Evolutionary conservation across 305 asterid genomes (phyloP), one percentile per base, ranked within the genome.

Genomic region (Ruellia speciosa): DNA sequence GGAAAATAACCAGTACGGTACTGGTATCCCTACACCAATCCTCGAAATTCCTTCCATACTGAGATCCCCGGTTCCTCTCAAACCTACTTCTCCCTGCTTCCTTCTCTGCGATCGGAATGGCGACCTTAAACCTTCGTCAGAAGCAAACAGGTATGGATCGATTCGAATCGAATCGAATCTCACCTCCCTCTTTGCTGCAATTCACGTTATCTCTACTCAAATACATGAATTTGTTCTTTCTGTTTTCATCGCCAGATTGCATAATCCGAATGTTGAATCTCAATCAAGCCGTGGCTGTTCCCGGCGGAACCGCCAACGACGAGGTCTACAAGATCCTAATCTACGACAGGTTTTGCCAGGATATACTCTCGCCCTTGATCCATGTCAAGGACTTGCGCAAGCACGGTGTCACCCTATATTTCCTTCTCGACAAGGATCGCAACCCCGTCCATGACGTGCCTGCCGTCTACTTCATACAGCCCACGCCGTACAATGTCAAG

Each of bases 271-370:
- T 92, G 97, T 70, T 92, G 75, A 92, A 88, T 81, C 95, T 90
- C 76, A 90, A 88, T 68, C 98, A 90, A 52, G 84, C 95, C 54
- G 81, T 90, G 65, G 79, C 79, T 49, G 69, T 52, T 52, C 76
- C 84, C 16, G 76, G 72, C 20, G 98, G 94, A 47, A 80, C 94
- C 49, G 94, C 92, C 16, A 79, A 88, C 61, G 97, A 88, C 68
- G 95, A 92, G 71, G 96, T 88, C 0, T 93, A 93, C 82, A 93
- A 93, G 85, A 92, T 92, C 82, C 73, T 92, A 76, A 88, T 92
- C 85, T 92, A 82, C 75, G 97, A 88, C 54, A 73, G 88, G 52
- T 92, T 92, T 67, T 92, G 99, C 69, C 97, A 84, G 70, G 93
- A 82, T 73, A 82, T 88, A 62, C 79, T 92, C 8, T 92, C 99